These are phyloP conservation scores for Leptomonas pyrrhocoris DNA, from an alignment of 208 protist genomes.

Conservation along the genomic window DNA sequence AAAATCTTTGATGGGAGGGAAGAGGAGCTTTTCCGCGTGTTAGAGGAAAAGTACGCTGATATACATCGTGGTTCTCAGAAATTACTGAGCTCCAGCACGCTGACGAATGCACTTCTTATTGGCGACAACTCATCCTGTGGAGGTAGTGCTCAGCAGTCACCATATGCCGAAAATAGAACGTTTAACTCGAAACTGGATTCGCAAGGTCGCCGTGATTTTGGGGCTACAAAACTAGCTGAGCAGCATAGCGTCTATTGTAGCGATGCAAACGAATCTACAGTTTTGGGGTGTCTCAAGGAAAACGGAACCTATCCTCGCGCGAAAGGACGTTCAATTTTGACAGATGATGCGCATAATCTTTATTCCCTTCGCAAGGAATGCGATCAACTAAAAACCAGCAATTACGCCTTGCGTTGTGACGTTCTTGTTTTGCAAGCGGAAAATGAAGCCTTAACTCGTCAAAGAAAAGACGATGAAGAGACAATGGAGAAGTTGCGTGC, in stretches of 20 bases:
- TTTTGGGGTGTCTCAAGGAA: background rate
- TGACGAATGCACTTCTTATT: background rate
- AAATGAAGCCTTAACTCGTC: constrained; percentile 19
- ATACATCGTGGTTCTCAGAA: background rate
- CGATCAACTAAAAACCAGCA: background rate
- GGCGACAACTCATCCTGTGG: background rate
- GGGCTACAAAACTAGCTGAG: no score
- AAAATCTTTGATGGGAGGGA: constrained; percentile 28
- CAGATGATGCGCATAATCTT: background rate
- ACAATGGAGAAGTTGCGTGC: constrained; percentile 2
- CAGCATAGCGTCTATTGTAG: no score
- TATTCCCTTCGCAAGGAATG: background rate
- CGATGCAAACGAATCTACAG: no score
- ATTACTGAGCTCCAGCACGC: background rate
- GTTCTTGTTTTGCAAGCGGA: constrained; percentile 21
- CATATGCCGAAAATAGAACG: no score
- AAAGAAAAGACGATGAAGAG: constrained; percentile 19
- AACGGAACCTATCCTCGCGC: background rate
- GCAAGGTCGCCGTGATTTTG: no score
- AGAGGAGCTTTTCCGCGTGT: constrained; percentile 30
- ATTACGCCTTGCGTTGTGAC: constrained; percentile 14
- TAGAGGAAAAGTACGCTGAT: constrained; percentile 27
- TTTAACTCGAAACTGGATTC: no score
- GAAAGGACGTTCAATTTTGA: background rate
- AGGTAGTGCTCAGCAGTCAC: no score